Percentiles rank a stretch among this genome's conserved stretches.
Evolutionary conservation across 148 eudicot species (phyloP).

Genomic region (Pouteria glomerata): DNA sequence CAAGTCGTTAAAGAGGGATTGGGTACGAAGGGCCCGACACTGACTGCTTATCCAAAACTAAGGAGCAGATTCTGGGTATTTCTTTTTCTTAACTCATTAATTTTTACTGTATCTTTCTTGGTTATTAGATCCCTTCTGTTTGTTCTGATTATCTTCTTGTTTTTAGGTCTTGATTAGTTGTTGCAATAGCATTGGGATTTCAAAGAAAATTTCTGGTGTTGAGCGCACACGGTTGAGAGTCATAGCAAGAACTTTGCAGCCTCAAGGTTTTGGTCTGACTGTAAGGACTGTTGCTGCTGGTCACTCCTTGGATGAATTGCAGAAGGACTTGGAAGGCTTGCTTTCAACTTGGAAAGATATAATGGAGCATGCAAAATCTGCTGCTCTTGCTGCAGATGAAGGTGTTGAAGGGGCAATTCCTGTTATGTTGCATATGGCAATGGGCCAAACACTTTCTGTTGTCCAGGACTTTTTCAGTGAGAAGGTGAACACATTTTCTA

Average conservation of each 20-base stretch:
- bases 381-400: slow-evolving; percentile 97
- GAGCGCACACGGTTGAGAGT: slow-evolving; percentile 80
- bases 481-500: slow-evolving; percentile 40
- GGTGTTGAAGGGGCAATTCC: slow-evolving; percentile 84
- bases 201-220: slow-evolving; percentile 72
- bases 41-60: slow-evolving; percentile 86
- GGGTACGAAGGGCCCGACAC: slow-evolving; percentile 78
- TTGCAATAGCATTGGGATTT: slow-evolving; percentile 61
- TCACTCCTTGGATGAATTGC: slow-evolving; percentile 75
- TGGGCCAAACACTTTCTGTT: slow-evolving; percentile 89
- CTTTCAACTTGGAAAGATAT: slow-evolving; percentile 88
- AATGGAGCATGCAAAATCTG: slow-evolving; percentile 84
- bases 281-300: slow-evolving; percentile 87
- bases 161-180: slow-evolving; percentile 63
- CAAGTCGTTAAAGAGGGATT: slow-evolving; percentile 95
- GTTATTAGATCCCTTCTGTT: not conserved
- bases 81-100: slow-evolving; percentile 1
- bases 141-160: slow-evolving; percentile 1
- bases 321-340: slow-evolving; percentile 79
- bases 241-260: slow-evolving; percentile 83
- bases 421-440: slow-evolving; percentile 82
- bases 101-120: slow-evolving; percentile 9
- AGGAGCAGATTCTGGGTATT: slow-evolving; percentile 96
- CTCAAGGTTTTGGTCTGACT: slow-evolving; percentile 84
- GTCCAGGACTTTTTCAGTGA: slow-evolving; percentile 93